Percentiles rank a stretch among this genome's conserved stretches.
Evolutionary conservation across 2,329 filamentous ascomycete species (phyloP).

Genomic region (Amauroascus verrucosus): DNA sequence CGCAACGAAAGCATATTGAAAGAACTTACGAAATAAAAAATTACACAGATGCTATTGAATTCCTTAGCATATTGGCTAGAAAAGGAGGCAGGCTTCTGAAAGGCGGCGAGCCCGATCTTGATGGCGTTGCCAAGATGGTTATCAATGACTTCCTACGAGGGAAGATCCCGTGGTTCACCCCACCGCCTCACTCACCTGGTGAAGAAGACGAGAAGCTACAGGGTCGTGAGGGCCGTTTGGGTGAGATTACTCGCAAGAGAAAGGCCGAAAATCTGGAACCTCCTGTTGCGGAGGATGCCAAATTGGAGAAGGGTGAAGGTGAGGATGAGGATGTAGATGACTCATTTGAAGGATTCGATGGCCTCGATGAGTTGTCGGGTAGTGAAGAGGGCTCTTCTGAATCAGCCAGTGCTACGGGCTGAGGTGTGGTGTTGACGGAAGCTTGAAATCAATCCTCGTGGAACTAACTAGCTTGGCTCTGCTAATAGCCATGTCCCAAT

Average conservation of each 20-base stretch:
- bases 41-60: conserved; percentile 66
- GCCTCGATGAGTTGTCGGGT: conserved; percentile 27
- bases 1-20: conserved; percentile 80
- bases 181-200: conserved; percentile 53
- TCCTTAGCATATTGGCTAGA: conserved; percentile 75
- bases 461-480: background rate
- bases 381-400: conserved; percentile 5
- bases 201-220: conserved; percentile 45
- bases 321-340: conserved; percentile 36
- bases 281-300: conserved; percentile 19
- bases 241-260: conserved; percentile 73
- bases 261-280: conserved; percentile 50
- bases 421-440: background rate
- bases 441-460: background rate
- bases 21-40: conserved; percentile 82
- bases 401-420: background rate
- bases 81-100: conserved; percentile 79
- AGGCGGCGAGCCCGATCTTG: conserved; percentile 88
- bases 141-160: conserved; percentile 92
- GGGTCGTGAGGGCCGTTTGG: conserved; percentile 65
- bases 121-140: conserved; percentile 93
- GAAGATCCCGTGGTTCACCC: conserved; percentile 92
- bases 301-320: conserved; percentile 31
- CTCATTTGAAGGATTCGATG: conserved; percentile 36
- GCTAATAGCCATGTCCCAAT: background rate